phyloP scores from a whole-genome alignment of 2,329 filamentous ascomycete genomes.

The Pseudogymnoascus pannorum region DNA sequence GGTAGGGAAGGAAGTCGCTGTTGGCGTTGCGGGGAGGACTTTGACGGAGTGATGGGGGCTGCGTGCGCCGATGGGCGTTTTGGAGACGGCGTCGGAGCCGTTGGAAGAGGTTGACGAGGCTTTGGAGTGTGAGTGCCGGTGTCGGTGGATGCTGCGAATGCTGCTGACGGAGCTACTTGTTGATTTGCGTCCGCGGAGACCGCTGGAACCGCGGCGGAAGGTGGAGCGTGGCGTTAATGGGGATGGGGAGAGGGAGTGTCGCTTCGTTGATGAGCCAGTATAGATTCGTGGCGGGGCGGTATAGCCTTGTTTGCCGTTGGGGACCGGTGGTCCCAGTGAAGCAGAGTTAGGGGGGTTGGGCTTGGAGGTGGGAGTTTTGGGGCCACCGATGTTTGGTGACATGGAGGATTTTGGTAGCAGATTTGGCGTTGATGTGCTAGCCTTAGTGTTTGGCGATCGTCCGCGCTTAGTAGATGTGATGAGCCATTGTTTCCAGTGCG shows the following conservation, averaged over 20 bases:
- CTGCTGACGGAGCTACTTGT: slow-evolving; percentile 94
- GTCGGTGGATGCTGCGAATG: slow-evolving; percentile 82
- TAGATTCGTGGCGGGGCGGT: slow-evolving; percentile 30
- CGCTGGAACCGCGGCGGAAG: slow-evolving; percentile 73
- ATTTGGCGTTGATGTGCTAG: slow-evolving; percentile 47
- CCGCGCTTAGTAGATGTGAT: slow-evolving; percentile 59
- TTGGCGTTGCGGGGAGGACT: slow-evolving; percentile 87
- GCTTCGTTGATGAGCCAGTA: slow-evolving; percentile 41
- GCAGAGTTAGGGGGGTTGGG: slow-evolving; percentile 49
- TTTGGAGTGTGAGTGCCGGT: slow-evolving; percentile 83
- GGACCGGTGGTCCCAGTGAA: slow-evolving; percentile 30
- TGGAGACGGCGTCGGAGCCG: slow-evolving; percentile 63
- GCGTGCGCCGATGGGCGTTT: slow-evolving; percentile 56
- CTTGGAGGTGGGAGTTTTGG: slow-evolving; percentile 48
- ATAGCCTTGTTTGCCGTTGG: slow-evolving; percentile 27
- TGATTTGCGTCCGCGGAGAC: slow-evolving; percentile 84
- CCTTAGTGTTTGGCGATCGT: slow-evolving; percentile 43
- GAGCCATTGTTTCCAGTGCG: slow-evolving; percentile 65
- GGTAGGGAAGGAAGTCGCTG: slow-evolving; percentile 65
- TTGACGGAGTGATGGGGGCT: slow-evolving; percentile 89
- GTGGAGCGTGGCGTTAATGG: slow-evolving; percentile 84
- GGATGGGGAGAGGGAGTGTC: slow-evolving; percentile 77
- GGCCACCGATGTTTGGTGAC: slow-evolving; percentile 33
- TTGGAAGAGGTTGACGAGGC: slow-evolving; percentile 87
- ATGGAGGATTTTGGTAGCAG: slow-evolving; percentile 42